A percentile compares a stretch with the other conserved stretches of the same genome.
Conservation (phyloP, 805 yeast species). For the Cyberlindnera xylosilytica region DNA sequence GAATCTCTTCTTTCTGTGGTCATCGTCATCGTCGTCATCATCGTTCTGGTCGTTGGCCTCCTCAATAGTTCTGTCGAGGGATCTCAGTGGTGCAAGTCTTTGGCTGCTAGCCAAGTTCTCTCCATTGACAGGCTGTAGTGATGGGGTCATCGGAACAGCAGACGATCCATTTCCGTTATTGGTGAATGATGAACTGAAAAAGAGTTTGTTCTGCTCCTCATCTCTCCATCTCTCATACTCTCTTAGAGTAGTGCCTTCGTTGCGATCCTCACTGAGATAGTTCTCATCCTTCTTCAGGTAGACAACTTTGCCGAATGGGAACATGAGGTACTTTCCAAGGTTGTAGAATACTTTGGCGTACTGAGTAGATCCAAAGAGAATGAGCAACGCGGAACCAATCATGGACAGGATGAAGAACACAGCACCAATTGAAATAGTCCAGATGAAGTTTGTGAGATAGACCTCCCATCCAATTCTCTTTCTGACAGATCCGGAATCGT, state of each 20-base stretch:
- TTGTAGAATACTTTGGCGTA: constrained; percentile 61
- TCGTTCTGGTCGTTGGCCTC: no score
- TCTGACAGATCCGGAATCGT: constrained; percentile 51
- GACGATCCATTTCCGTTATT: constrained; percentile 2
- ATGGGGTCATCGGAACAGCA: constrained; percentile 11
- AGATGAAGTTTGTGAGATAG: constrained; percentile 61
- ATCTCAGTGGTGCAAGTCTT: constrained; percentile 7
- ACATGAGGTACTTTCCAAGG: constrained; percentile 67
- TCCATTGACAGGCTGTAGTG: constrained; percentile 8
- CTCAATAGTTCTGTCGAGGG: constrained; percentile 8
- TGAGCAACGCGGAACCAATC: constrained; percentile 42
- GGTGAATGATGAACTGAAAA: constrained; percentile 44
- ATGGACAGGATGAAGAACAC: constrained; percentile 52
- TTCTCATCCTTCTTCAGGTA: constrained; percentile 73
- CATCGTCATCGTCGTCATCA: constrained; percentile 22
- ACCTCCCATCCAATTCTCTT: constrained; percentile 57
- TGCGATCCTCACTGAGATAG: constrained; percentile 80
- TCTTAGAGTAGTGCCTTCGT: constrained; percentile 79
- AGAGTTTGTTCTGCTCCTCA: constrained; percentile 69
- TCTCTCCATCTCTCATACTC: constrained; percentile 90
- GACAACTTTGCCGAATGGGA: constrained; percentile 90
- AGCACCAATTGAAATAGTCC: constrained; percentile 75
- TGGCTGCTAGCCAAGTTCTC: constrained; percentile 8
- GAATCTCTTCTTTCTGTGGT: constrained; percentile 44
- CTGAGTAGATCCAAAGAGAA: constrained; percentile 44